Evolutionary conservation across 495 filamentous ascomycete genomes (phyloP), one percentile per base, ranked within the genome.

Genomic region (Staphylotrichum tortipilum): DNA sequence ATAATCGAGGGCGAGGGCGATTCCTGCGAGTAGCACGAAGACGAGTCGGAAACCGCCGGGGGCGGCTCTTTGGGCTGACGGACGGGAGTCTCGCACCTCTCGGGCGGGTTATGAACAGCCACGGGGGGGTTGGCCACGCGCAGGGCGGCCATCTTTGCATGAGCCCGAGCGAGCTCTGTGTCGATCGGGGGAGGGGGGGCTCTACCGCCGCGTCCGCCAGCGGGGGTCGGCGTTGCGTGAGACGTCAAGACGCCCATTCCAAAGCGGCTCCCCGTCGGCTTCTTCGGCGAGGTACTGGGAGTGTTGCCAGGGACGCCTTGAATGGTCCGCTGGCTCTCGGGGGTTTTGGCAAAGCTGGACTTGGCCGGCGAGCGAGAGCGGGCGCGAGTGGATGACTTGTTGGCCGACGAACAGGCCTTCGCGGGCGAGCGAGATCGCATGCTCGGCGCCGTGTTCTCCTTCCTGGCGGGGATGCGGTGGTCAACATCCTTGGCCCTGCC

Each of bases 11-110:
- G 14, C n/a, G 24, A 29, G 9, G 11, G 30, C 22, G 15, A 22
- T 15, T 65, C 57, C 21, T 57, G 52, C 1, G 62, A 63, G 26
- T 65, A 67, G 19, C 49, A 19, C 15, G 62, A 67, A 6, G 57
- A 56, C 1, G 46, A 38, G 17, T 55, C 58, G n/a, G n/a, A n/a
- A 4, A 44, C 49, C 7, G 41, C 26, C 29, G 21, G 8, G 28
- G 14, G 5, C 15, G 22, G 28, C 38, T 44, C 38, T n/a, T 6
- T 34, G 12, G 39, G 22, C 29, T 41, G 50, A 12, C 44, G 46
- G 19, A 24, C 44, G 21, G 40, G 31, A 24, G 44, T 34, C n/a
- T 15, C n/a, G 3, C 14, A 2, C 4, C 30, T 15, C 49, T 45
- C 33, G 15, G 30, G 33, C n/a, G 22, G 44, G 12, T 41, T 29